Base-by-base conservation (phyloP, 1,284 basidiomycete species). In the Pseudomicrostroma phylloplanum region DNA sequence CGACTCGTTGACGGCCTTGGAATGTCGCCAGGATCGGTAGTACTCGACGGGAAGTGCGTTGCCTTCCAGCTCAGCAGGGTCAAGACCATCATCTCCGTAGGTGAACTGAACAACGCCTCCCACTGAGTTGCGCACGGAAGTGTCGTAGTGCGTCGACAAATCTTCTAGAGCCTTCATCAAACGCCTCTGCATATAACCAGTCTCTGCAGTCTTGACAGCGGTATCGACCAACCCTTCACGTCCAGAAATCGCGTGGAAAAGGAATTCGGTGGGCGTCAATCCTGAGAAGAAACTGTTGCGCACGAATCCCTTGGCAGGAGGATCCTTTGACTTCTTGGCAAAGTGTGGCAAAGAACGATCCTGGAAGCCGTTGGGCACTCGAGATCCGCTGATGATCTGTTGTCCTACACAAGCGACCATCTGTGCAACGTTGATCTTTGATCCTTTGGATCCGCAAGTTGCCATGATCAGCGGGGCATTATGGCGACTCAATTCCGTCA, bases 341-440 rank as follows among this genome's bases (percentile, higher is more conserved):
- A 98, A 99, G 81, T 99, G 96, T 0, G 96, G 96, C 23, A 99
- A 84, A 0, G 96, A 96, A 55, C 96, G 90, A 81, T 99, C 96
- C 81, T 98, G 96, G 83, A 99, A 98, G 58, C 94, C 96, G 83
- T 98, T 91, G 1, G 92, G 92, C 7, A 99, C 93, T 86, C 96
- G 96, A 79, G 91, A 90, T 23, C 96, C 96, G 25, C 90, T 88
- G 70, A 98, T 98, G 80, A 98, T 97, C 79, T 99, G 96, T 79
- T 99, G 96, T 11, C 96, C 96, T 71, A 99, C 96, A 86, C 93
- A 96, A 70, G 96, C 96, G 63, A 98, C 96, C 96, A 99, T 99
- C 82, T 99, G 96, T 13, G 92, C 96, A 63, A 99, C 96, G 81
- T 99, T 98, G 82, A 98, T 96, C 69, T 93, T 91, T 73, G 94